Base-by-base conservation (phyloP, 2,329 filamentous ascomycete genomes). In the Aspergillus versicolor region DNA sequence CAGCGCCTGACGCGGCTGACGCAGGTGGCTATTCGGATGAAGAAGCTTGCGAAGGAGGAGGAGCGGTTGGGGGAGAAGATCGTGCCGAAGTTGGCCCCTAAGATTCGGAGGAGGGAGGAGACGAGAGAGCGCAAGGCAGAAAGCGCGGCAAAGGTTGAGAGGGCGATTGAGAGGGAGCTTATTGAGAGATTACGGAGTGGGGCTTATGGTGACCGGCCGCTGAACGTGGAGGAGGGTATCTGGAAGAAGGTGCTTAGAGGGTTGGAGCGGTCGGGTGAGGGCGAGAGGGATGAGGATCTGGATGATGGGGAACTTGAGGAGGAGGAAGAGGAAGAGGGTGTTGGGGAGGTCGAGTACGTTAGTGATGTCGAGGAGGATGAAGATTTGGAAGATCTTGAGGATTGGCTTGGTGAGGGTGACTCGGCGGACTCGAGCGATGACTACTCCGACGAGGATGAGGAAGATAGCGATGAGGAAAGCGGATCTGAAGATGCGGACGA, bases 161-260 rank as follows among this genome's bases (percentile, higher is more conserved):
- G 91, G 63, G 92, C 92, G 7, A 97, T 99, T 74, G 94, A 99
- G 82, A 83, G 94, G 54, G 93, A 97, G 77, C 82, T 99, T 64
- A 89, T 99, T 66, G 91, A 97, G 77, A 83, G 94, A 66, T 78
- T 99, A 74, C 84, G 92, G 63, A 92, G 91, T 70, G 94, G 94
- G 45, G 92, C 92, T 3, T 97, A 99, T 75, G 94, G 94, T 54
- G 92, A 97, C 67, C 86, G 91, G 72, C 94, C 94, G 42, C 81
- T 99, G 63, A 99, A 99, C 72, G 92, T 96, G 51, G 94, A 95
- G 74, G 92, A 97, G 74, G 83, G 85, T 13, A 91, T 99, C 60
- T 99, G 94, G 94, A 95, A 95, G 84, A 96, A 92, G 83, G 94
- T 99, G 7, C 85, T 99, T 66, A 87, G 88, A 60, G 91, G 91